These are phyloP conservation scores for Mariannaea sp. DNA, from an alignment of 2,329 filamentous ascomycete species.

Conservation along the genomic window DNA sequence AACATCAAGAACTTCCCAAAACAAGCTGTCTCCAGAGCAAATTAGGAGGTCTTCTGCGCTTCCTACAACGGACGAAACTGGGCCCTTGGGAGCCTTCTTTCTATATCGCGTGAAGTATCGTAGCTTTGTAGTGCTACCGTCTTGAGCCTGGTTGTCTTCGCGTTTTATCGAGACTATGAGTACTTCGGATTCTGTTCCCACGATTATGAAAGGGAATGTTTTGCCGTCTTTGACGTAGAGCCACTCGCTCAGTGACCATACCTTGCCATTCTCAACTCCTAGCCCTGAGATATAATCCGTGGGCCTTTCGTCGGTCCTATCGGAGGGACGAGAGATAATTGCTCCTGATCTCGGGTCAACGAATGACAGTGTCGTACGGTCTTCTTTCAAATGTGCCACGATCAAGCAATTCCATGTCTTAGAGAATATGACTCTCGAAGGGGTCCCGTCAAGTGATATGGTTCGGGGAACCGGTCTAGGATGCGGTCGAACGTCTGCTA, in stretches of 20 bases:
- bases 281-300: constrained; percentile 60
- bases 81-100: constrained; percentile 49
- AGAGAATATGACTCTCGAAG: constrained; percentile 60
- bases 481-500: constrained; percentile 56
- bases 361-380: constrained; percentile 57
- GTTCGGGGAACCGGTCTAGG: constrained; percentile 55
- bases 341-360: constrained; percentile 60
- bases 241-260: constrained; percentile 70
- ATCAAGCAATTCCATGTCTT: constrained; percentile 57
- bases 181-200: constrained; percentile 60
- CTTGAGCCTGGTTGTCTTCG: constrained; percentile 18
- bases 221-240: constrained; percentile 59
- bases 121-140: constrained; percentile 38
- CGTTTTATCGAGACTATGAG: constrained; percentile 58
- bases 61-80: constrained; percentile 62
- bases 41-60: constrained; percentile 62
- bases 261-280: constrained; percentile 59
- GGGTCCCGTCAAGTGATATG: constrained; percentile 54
- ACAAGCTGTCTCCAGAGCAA: constrained; percentile 57
- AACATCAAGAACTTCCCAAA: constrained; percentile 60
- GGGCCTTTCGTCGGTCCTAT: constrained; percentile 45
- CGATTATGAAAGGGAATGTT: constrained; percentile 65
- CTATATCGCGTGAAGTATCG: constrained; percentile 61
- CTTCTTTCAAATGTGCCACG: constrained; percentile 53
- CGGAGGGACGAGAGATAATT: constrained; percentile 53